Evolutionary conservation across 805 yeast genomes (phyloP).

Genomic region (Kurtzmaniella fragi): DNA sequence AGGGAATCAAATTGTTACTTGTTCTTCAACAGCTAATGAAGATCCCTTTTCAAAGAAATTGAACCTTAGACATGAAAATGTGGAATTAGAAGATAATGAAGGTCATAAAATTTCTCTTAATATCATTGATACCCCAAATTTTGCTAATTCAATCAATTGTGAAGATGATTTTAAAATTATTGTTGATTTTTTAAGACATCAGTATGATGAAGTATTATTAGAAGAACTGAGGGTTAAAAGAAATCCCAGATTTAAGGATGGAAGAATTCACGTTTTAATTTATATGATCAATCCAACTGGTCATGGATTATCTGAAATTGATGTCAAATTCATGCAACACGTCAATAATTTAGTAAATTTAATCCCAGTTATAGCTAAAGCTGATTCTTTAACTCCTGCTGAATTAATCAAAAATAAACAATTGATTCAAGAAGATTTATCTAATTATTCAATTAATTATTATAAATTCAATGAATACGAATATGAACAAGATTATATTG

Average conservation of each 20-base stretch:
- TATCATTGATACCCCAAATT: constrained; percentile 79
- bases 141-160: constrained; percentile 71
- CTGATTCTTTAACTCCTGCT: constrained; percentile 36
- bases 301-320: constrained; percentile 40
- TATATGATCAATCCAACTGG: constrained; percentile 43
- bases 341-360: constrained; percentile 39
- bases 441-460: constrained; percentile 62
- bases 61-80: constrained; percentile 69
- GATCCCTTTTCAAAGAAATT: constrained; percentile 46
- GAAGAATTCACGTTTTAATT: constrained; percentile 64
- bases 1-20: constrained; percentile 70
- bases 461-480: constrained; percentile 67
- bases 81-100: constrained; percentile 82
- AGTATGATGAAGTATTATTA: constrained; percentile 74
- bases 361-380: constrained; percentile 40
- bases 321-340: constrained; percentile 36
- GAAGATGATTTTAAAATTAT: constrained; percentile 60
- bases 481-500: constrained; percentile 43
- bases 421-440: constrained; percentile 73
- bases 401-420: constrained; percentile 63
- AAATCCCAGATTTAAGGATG: constrained; percentile 81
- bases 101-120: constrained; percentile 76
- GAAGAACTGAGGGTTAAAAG: constrained; percentile 80
- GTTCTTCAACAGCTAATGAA: constrained; percentile 57
- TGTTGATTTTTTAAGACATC: constrained; percentile 76